Base-by-base conservation (phyloP, 2,329 filamentous ascomycete species). In the Aspergillus chevalieri region DNA sequence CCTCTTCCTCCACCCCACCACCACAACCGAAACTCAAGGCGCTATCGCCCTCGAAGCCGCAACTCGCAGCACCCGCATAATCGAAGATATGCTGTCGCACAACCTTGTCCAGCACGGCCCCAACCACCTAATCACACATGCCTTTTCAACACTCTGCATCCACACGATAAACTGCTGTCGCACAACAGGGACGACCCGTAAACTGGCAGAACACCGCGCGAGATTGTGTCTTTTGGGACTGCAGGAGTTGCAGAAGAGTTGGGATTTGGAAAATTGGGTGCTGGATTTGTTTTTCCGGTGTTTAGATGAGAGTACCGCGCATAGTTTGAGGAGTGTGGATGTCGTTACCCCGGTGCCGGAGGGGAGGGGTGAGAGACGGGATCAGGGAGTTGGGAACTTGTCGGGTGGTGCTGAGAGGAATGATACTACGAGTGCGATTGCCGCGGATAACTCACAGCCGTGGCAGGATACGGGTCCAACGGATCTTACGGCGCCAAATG, bases 241-340 rank as follows among this genome's bases (percentile, higher is more conserved):
- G 0, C 69, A 75, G 45, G 75, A 78, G 51, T 56, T 78, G 7
- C 75, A 77, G 49, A 73, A 72, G 47, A 74, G 71, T 0, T 78
- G 75, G 75, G 73, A 76, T 44, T 58, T 77, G 7, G 73, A 73
- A 12, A 77, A 77, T 47, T 74, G 73, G 71, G 70, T 77, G 0
- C 56, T 77, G 2, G 67, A 77, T 51, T 59, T 77, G 0, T 78
- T 78, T 51, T 74, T 77, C 28, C 73, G 74, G 5, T 76, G 73
- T 42, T 56, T 75, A 2, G 75, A 78, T 52, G 67, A 71, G 44
- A 66, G 70, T 17, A 76, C 71, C 0, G 73, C 74, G 2, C 65
- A 64, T 8, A 65, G 68, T 14, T 58, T 76, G 17, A 59, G 64
- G 21, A 4, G 21, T 42, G 3, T 46, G 47, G 2, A 41, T 17